Evolutionary conservation across 192 early-diverging fungal species (phyloP), one percentile per base, ranked within the genome.

Genomic region (Linnemannia zychae): DNA sequence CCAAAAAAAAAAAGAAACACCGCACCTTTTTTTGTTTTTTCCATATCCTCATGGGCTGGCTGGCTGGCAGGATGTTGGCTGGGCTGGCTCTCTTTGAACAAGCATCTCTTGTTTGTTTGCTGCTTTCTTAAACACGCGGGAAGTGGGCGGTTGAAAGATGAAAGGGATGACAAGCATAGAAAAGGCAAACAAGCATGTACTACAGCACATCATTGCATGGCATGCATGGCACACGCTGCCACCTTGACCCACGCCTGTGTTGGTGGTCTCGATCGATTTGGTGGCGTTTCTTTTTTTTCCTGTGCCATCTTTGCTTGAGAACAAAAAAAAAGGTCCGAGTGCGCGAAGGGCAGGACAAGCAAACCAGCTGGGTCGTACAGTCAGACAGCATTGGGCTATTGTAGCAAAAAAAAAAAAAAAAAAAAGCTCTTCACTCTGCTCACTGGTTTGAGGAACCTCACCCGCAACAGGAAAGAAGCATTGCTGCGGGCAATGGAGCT

Each of bases 401-500:
- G 40, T 44, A 44, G 40, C 40, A 44, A 44, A 44, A 44, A 9
- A 44, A 3, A 9, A 17, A 57, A 6, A 57, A 53, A 20, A 57
- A 28, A 28, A 48, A 15, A 4, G 16, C 18, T 50, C 18, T 50
- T 18, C 49, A 12, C 16, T 50, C 49, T 50, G 49, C 52, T 28
- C 7, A 24, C 12, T n/a, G n/a, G 52, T n/a, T 57, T n/a, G n/a
- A n/a, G n/a, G n/a, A n/a, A n/a, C n/a, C n/a, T n/a, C n/a, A n/a
- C n/a, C n/a, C n/a, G n/a, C 52, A 57, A 57, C n/a, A 24, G 22
- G 12, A 47, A 47, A 47, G 12, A 52, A 0, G 50, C 50, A 0
- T 18, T n/a, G 28, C 71, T 72, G 71, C 71, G 71, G 71, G 71
- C 46, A n/a, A 6, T 72, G 71, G 71, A 72, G 40, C 40, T 17